Evolutionary conservation across 1,139 yeast species (phyloP).

Genomic region (Lodderomyces margitis): DNA sequence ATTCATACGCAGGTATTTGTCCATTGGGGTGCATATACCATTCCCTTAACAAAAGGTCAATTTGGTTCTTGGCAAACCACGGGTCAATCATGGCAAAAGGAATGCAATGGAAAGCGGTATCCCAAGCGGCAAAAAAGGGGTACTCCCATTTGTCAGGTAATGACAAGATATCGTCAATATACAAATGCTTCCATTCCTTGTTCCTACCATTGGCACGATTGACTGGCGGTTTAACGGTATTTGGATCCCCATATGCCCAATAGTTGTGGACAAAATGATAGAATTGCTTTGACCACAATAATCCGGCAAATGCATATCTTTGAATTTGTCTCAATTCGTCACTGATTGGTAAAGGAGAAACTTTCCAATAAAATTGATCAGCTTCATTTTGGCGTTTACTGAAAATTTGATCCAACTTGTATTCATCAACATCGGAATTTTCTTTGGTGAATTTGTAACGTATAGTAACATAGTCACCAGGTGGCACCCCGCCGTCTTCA

Average conservation of each 20-base stretch:
- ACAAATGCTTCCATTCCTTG: slow-evolving; percentile 85
- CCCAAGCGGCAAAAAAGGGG: slow-evolving; percentile 98
- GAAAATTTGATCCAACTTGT: slow-evolving; percentile 70
- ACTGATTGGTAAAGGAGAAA: slow-evolving; percentile 81
- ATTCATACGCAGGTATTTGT: slow-evolving; percentile 96
- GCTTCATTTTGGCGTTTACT: slow-evolving; percentile 84
- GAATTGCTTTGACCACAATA: slow-evolving; percentile 93
- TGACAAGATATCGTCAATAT: slow-evolving; percentile 84
- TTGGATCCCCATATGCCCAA: slow-evolving; percentile 89
- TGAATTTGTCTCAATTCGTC: slow-evolving; percentile 83
- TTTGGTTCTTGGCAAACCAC: slow-evolving; percentile 86
- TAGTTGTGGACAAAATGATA: slow-evolving; percentile 84
- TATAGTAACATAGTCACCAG: slow-evolving; percentile 86
- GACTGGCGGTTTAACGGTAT: slow-evolving; percentile 70
- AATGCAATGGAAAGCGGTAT: slow-evolving; percentile 92
- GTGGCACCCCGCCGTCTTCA: slow-evolving; percentile 72
- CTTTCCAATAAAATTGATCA: slow-evolving; percentile 89
- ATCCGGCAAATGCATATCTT: slow-evolving; percentile 93
- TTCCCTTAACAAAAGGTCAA: slow-evolving; percentile 84
- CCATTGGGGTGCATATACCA: slow-evolving; percentile 99
- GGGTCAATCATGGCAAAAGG: slow-evolving; percentile 96
- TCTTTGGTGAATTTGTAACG: slow-evolving; percentile 67
- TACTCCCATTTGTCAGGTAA: slow-evolving; percentile 98
- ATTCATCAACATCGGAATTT: slow-evolving; percentile 66
- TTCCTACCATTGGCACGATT: slow-evolving; percentile 84